Percentiles rank a stretch among this genome's conserved stretches.
phyloP scores from a whole-genome alignment of 306 rosid genomes.

The Carpinus viminea region DNA sequence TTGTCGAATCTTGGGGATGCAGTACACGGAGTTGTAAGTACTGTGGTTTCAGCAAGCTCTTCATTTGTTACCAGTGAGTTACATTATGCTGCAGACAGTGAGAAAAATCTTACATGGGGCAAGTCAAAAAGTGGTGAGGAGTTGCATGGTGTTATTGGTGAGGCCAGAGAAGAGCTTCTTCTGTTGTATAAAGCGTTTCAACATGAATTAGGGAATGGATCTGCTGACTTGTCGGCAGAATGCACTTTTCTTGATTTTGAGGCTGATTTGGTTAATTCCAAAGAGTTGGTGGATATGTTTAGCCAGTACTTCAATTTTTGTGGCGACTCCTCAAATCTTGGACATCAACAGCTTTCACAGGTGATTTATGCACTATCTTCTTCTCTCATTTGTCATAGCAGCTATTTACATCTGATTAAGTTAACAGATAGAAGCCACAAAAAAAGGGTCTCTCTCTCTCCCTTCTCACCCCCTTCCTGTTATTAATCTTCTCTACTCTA shows the following conservation, averaged over 20 bases:
- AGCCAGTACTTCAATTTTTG: conserved; percentile 53
- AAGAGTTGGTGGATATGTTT: conserved; percentile 71
- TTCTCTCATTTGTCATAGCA: conserved; percentile 17
- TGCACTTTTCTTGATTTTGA: conserved; percentile 48
- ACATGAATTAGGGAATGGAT: conserved; percentile 41
- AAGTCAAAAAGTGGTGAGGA: conserved; percentile 48
- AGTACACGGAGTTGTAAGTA: conserved; percentile 59
- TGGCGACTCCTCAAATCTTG: conserved; percentile 38
- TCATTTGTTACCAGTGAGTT: conserved; percentile 58
- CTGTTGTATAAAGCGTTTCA: conserved; percentile 52
- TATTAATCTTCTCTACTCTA: conserved; percentile 9
- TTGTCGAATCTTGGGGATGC: conserved; percentile 58
- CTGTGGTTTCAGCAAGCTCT: conserved; percentile 72
- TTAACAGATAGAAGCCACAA: conserved; percentile 15
- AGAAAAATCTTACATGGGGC: conserved; percentile 39
- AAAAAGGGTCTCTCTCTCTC: conserved; percentile 4
- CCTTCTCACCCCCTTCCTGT: not conserved
- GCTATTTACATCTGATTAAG: conserved; percentile 3
- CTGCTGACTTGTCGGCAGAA: conserved; percentile 46
- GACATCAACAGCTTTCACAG: conserved; percentile 52
- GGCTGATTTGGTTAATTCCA: conserved; percentile 59
- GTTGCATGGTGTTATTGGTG: conserved; percentile 49
- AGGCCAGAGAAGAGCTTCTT: conserved; percentile 66
- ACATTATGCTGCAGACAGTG: conserved; percentile 38
- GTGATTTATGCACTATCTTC: conserved; percentile 40